Percentiles rank a stretch among this genome's conserved stretches.
Evolutionary conservation across 2,329 filamentous ascomycete genomes (phyloP).

Genomic region (Pseudocercospora cruenta): DNA sequence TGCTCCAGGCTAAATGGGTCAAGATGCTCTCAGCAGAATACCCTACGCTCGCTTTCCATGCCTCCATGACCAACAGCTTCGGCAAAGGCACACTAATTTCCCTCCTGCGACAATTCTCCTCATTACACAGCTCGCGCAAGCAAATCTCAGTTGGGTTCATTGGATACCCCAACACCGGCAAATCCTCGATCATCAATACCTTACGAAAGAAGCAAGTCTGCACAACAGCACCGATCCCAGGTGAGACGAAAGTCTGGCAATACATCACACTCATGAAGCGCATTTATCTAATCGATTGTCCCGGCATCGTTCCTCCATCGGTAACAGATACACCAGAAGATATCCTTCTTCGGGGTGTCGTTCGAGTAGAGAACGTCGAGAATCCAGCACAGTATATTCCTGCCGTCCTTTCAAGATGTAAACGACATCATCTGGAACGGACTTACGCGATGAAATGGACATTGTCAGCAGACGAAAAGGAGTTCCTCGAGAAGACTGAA

Average conservation of each 20-base stretch:
- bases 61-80: slow-evolving; percentile 92
- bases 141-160: slow-evolving; percentile 92
- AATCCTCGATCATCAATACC: slow-evolving; percentile 97
- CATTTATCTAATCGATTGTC: slow-evolving; percentile 94
- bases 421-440: slow-evolving; percentile 84
- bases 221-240: slow-evolving; percentile 90
- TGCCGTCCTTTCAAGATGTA: slow-evolving; percentile 77
- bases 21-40: slow-evolving; percentile 84
- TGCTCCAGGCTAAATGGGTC: slow-evolving; percentile 84
- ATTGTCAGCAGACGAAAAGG: slow-evolving; percentile 31
- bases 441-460: slow-evolving; percentile 89
- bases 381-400: slow-evolving; percentile 95
- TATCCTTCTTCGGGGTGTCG: slow-evolving; percentile 85
- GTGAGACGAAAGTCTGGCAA: slow-evolving; percentile 97
- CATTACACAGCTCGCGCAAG: slow-evolving; percentile 85
- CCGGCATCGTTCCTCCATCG: slow-evolving; percentile 91
- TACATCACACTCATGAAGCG: slow-evolving; percentile 95
- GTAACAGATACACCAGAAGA: slow-evolving; percentile 82
- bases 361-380: slow-evolving; percentile 93
- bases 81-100: slow-evolving; percentile 94
- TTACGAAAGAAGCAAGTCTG: slow-evolving; percentile 92
- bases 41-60: slow-evolving; percentile 92
- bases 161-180: slow-evolving; percentile 90
- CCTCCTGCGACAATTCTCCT: slow-evolving; percentile 88
- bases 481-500: slow-evolving; percentile 32